Base-by-base conservation (phyloP, 805 yeast species). In the Schizosaccharomyces osmophilus region DNA sequence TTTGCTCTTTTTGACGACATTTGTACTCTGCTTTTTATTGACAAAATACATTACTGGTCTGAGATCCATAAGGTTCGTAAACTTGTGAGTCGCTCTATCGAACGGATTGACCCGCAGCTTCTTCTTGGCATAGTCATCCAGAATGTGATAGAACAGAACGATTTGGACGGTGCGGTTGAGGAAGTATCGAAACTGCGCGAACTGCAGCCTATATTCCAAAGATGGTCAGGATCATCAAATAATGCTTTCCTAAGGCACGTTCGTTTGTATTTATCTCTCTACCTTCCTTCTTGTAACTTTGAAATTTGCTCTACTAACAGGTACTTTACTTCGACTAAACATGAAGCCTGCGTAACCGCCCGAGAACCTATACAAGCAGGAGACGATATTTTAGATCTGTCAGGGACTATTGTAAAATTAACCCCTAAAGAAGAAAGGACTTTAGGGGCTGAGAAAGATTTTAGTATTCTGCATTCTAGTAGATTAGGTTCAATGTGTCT, bases 291-390 rank as follows among this genome's bases (percentile, higher is more conserved):
- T 13, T 73, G 76, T 61, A 74, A 74, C 8, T 77, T 75, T 65
- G 77, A 73, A 59, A 64, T 77, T 19, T 69, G 72, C 61, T 72
- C 76, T 2, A 75, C 79, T 5, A 77, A 74, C 59, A 67, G 79
- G 5, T 77, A 75, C 63, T 63, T 65, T 36, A 43, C 65, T 11
- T 68, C 70, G 17, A 61, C 63, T n/a, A 62, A 65, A 9, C 63
- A 64, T n/a, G 75, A 73, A 62, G 71, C 77, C 0, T 73, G 77
- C 61, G 72, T 76, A 3, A 68, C 77, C 5, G 73, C 80, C 0
- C 66, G 75, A 26, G 62, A 61, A 22, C 62, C 55, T 1, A 72
- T 68, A 55, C 63, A 64, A 4, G 63, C 68, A 4, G 75, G 71
- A 19, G 72, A 71, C 22, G 70, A 67, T 31, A 69, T 77, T 59